Percentiles rank a stretch among this genome's conserved stretches.
Conservation (phyloP, 768 basidiomycete genomes). For the Mrakia blollopis region DNA sequence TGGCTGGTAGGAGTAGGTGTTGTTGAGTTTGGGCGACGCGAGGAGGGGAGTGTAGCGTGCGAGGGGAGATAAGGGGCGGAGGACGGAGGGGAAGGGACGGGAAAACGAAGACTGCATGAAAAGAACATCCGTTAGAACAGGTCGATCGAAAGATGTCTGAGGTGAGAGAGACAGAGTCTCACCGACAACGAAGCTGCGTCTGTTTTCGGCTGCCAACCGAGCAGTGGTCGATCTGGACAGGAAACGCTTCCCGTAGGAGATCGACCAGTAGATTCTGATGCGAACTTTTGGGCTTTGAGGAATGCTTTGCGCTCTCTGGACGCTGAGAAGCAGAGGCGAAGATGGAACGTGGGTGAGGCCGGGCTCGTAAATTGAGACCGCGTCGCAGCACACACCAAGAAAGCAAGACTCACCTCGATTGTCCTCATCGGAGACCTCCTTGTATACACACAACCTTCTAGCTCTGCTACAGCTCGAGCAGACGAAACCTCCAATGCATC, state of each 20-base stretch:
- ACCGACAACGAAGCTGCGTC: neutral
- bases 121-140: neutral
- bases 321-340: neutral
- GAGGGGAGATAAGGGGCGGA: neutral
- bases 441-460: constrained; percentile 38
- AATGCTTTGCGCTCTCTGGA: neutral
- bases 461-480: constrained; percentile 41
- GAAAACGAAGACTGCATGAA: neutral
- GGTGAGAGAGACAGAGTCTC: neutral
- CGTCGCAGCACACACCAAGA: neutral
- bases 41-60: neutral
- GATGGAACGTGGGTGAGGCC: neutral
- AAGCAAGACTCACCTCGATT: constrained; percentile 33
- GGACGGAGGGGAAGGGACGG: neutral
- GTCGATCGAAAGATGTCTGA: neutral
- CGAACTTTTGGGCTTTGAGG: neutral
- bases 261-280: neutral
- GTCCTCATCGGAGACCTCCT: constrained; percentile 42
- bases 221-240: neutral
- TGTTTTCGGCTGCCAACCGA: neutral
- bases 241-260: neutral
- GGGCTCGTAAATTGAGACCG: neutral
- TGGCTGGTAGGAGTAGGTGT: neutral
- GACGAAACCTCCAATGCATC: constrained; percentile 40
- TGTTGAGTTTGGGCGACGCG: neutral